Base-by-base conservation (phyloP, 345 rosid genomes). In the Balakata baccata region DNA sequence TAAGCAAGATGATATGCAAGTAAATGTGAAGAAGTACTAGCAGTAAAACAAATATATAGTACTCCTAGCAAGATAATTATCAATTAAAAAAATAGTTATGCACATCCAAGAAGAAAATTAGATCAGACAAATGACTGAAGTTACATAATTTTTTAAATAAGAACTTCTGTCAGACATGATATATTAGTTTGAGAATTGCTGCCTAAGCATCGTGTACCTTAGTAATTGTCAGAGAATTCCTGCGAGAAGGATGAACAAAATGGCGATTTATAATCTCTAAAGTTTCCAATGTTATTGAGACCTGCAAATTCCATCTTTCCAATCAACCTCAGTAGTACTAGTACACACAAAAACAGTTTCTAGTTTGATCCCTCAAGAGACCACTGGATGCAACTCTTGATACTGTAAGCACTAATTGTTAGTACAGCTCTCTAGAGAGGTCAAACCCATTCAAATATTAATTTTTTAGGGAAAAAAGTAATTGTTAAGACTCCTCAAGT, bases 221-320 rank as follows among this genome's bases (percentile, higher is more conserved):
- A 1, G 94, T 87, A 76, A 89, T 87, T 69, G 89, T 92, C 22
- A 92, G 94, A 41, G 96, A 89, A 77, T 89, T 92, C 81, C 86
- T 89, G 61, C 93, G 85, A 80, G 99, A 92, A 73, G 92, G 92
- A 83, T 95, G 99, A 78, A 92, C 86, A 68, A 74, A 89, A 64
- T 66, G 86, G 34, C 85, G 78, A 74, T 81, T 84, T 81, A 92
- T 82, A 45, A 88, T 95, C 89, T 95, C 98, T 64, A 87, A 87
- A 74, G 90, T 92, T 84, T 95, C 98, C 79, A 95, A 76, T 5
- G 92, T 89, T 80, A 92, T 84, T 54, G 88, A 87, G 72, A 95
- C 88, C 98, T 92, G 78, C 59, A 82, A 78, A 60, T 52, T 41
- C 46, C 56, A 78, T 68, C 68, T 50, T 60, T 63, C 75, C 2